These are phyloP conservation scores for Decorospora gaudefroyi DNA, from an alignment of 2,329 filamentous ascomycete genomes.

Conservation along the genomic window DNA sequence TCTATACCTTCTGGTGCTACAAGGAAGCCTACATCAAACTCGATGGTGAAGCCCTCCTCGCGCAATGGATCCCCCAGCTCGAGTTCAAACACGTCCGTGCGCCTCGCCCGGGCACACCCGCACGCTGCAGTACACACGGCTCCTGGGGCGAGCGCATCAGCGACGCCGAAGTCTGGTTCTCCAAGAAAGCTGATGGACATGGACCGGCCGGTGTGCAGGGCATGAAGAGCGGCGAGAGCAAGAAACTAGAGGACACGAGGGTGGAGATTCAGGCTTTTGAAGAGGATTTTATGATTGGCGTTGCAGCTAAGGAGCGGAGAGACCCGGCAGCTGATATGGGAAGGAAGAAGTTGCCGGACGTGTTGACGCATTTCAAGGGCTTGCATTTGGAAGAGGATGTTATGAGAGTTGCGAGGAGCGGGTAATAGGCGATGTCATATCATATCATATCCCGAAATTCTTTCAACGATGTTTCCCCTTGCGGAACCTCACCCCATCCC, in stretches of 20 bases:
- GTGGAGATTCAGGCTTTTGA: conserved; percentile 64
- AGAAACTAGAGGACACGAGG: conserved; percentile 55
- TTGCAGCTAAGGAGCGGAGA: conserved; percentile 51
- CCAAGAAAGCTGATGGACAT: conserved; percentile 43
- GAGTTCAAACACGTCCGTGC: conserved; percentile 69
- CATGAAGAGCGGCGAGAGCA: conserved; percentile 11
- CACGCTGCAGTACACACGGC: conserved; percentile 51
- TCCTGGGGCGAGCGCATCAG: conserved; percentile 54
- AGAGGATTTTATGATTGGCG: conserved; percentile 62
- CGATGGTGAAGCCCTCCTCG: conserved; percentile 76
- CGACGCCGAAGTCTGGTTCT: conserved; percentile 57
- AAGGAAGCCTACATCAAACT: conserved; percentile 84
- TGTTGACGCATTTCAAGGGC: conserved; percentile 49
- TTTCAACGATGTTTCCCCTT: conserved; percentile 53
- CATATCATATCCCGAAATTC: conserved; percentile 14
- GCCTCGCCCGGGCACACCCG: conserved; percentile 45
- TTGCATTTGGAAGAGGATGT: conserved; percentile 56
- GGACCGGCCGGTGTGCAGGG: conserved; percentile 9
- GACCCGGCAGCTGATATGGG: conserved; percentile 19
- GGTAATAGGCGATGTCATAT: conserved; percentile 8
- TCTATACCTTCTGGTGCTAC: conserved; percentile 79
- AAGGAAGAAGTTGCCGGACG: conserved; percentile 37
- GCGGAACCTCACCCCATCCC: conserved; percentile 47
- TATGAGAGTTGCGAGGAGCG: conserved; percentile 31
- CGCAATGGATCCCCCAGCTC: conserved; percentile 70